Evolutionary conservation across 1,284 basidiomycete species (phyloP).

Genomic region (Naganishia sp.): DNA sequence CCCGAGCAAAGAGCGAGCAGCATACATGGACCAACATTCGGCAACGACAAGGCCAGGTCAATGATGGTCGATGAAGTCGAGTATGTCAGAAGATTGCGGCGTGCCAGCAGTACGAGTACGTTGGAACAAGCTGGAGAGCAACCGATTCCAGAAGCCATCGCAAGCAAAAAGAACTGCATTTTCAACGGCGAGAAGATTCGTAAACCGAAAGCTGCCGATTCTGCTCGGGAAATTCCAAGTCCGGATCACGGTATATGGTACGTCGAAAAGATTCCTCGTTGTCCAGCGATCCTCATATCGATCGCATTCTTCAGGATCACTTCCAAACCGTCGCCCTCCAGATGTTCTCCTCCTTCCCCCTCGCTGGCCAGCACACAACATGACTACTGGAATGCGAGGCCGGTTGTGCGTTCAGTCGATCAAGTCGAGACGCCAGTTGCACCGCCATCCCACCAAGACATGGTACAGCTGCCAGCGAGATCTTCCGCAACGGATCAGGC

Average conservation of each 20-base stretch:
- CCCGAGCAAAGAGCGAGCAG: slow-evolving; percentile 1
- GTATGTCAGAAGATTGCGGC: slow-evolving; percentile 16
- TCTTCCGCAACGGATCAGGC: neutral
- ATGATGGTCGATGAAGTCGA: slow-evolving; percentile 28
- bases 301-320: slow-evolving; percentile 10
- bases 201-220: neutral
- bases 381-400: neutral
- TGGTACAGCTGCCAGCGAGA: too few relatives aligned
- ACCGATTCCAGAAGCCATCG: neutral
- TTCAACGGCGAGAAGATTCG: neutral
- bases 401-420: neutral
- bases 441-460: too few relatives aligned
- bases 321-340: slow-evolving; percentile 1
- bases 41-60: slow-evolving; percentile 7
- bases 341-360: neutral
- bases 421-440: too few relatives aligned
- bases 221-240: neutral
- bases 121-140: neutral
- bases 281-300: neutral
- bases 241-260: slow-evolving; percentile 23
- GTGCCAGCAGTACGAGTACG: neutral
- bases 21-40: slow-evolving; percentile 12
- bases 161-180: neutral
- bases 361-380: neutral
- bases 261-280: neutral